Base-by-base conservation (phyloP, 768 basidiomycete species). In the Lenzites betulinus region DNA sequence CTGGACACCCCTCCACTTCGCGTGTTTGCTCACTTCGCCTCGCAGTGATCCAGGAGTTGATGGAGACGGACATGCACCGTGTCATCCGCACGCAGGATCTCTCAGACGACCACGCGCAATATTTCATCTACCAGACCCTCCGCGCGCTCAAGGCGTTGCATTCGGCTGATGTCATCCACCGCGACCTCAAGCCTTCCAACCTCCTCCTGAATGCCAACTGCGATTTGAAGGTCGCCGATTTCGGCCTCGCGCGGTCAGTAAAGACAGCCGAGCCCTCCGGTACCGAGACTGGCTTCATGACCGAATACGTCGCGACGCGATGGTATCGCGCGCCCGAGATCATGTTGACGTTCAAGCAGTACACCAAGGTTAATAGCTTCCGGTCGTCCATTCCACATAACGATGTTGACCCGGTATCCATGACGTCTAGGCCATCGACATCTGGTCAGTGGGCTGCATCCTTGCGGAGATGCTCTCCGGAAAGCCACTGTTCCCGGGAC, bases 281-380 rank as follows among this genome's bases (percentile, higher is more conserved):
- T 23, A 92, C 89, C 7, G 70, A 71, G 47, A 74, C 75, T 9
- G 76, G 76, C 3, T 95, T 94, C 78, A 94, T 95, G 93, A 96
- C 93, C 1, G 92, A 94, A 86, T 96, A 95, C 70, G 97, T 99
- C 50, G 96, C 97, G 2, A 98, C 97, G 25, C 82, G 97, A 67
- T 99, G 97, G 97, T 99, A 98, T 71, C 87, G 97, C 38, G 97
- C 97, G 0, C 97, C 97, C 0, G 97, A 99, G 74, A 95, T 99
- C 77, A 99, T 99, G 97, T 82, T 99, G 52, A 97, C 95, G 11
- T 98, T 98, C 82, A 96, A 97, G 73, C 91, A 97, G 73, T 99
- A 99, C 77, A 96, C 95, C 52, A 95, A 95, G 78, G 90, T 85
- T 58, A 55, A 75, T 61, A 15, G 13, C 38, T 30, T 48, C 52